Evolutionary conservation across 129 eudicot species (phyloP), one percentile per base, ranked within the genome.

Genomic region (Apium graveolens): DNA sequence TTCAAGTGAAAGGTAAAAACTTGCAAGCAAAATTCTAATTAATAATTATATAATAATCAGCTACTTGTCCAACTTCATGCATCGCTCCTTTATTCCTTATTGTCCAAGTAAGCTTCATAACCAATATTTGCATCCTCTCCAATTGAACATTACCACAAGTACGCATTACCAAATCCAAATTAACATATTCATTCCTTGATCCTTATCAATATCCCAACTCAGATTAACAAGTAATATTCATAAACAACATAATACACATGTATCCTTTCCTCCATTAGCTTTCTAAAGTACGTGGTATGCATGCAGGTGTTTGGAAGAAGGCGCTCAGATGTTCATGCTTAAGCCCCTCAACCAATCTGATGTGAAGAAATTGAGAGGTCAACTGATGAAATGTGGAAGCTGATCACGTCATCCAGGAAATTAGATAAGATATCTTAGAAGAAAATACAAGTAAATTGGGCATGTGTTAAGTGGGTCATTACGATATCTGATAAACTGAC

Each of bases 321-420:
- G 97, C 55, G 96, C 97, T 68, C 83, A 90, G 76, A 86, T 83
- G 90, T 92, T 90, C 90, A 86, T 92, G 87, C 44, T 90, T 76
- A 92, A 92, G 84, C 96, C 97, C 5, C 88, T 92, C 70, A 88
- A 87, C 74, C 87, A 79, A 45, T 83, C 92, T 5, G 97, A 92
- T 73, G 86, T 92, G 68, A 85, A 85, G 88, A 85, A 86, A 80
- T 46, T 92, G 83, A 88, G 90, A 86, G 81, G 82, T 62, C 85
- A 92, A 60, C 74, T 89, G 48, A 80, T 83, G 78, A 84, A 85
- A 73, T 80, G 84, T 35, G 73, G 69, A 72, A 44, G 69, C 78
- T 76, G 78, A 70, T 34, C 57, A 63, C 34, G 35, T n/a, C 8
- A 7, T 31, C 70, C 7, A 62, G 37, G 70, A 62, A 26, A 29